Conservation (phyloP, 768 basidiomycete species). For the Boletus edulis region DNA sequence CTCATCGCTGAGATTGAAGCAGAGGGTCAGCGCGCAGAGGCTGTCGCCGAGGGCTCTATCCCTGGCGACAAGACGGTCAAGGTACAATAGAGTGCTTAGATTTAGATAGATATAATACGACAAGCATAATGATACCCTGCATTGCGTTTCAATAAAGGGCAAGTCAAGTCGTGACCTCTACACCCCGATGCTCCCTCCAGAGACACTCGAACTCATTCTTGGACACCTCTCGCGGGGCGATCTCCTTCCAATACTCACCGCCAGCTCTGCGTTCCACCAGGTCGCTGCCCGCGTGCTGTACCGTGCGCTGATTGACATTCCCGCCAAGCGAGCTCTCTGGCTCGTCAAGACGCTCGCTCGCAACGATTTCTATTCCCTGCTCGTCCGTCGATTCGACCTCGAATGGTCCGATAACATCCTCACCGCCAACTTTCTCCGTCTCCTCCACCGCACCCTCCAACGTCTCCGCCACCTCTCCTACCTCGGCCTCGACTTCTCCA, state of each 20-base stretch:
- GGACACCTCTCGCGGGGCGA: slow-evolving; percentile 24
- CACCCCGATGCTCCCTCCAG: slow-evolving; percentile 31
- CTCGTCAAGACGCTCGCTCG: slow-evolving; percentile 42
- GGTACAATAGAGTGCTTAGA: slow-evolving; percentile 19
- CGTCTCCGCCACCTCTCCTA: slow-evolving; percentile 37
- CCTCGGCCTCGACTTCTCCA: slow-evolving; percentile 51
- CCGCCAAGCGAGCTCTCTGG: slow-evolving; percentile 28
- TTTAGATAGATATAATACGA: slow-evolving; percentile 10
- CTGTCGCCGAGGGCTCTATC: slow-evolving; percentile 41
- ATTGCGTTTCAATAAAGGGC: too few species aligned
- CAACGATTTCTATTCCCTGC: slow-evolving; percentile 34
- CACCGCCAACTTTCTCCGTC: slow-evolving; percentile 48
- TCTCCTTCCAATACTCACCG: slow-evolving; percentile 23
- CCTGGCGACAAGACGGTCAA: slow-evolving; percentile 21
- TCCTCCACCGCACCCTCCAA: slow-evolving; percentile 45
- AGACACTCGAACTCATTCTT: slow-evolving; percentile 36
- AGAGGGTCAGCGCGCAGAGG: slow-evolving; percentile 71
- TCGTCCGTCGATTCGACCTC: slow-evolving; percentile 49
- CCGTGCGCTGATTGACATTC: slow-evolving; percentile 34
- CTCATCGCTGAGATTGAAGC: slow-evolving; percentile 69
- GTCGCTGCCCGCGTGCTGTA: slow-evolving; percentile 36
- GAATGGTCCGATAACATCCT: slow-evolving; percentile 37
- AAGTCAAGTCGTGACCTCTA: too few species aligned
- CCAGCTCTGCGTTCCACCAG: slow-evolving; percentile 26
- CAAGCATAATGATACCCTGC: not conserved